Evolutionary conservation across 2,329 filamentous ascomycete genomes (phyloP).

Genomic region (Ascochyta lentis): DNA sequence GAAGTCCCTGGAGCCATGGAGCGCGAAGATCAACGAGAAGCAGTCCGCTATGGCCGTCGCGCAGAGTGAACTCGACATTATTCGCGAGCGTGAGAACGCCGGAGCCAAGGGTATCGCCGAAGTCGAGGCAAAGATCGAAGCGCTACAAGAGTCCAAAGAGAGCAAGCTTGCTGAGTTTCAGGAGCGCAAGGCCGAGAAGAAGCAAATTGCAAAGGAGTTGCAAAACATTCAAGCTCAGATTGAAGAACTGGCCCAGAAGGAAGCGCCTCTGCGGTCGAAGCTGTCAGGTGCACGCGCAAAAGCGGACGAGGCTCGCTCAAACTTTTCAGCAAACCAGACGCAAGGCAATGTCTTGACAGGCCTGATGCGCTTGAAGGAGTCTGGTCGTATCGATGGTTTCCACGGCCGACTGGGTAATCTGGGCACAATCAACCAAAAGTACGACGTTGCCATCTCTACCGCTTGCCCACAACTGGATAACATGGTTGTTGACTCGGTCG

Average conservation of each 20-base stretch:
- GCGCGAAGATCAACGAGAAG: slow-evolving; percentile 95
- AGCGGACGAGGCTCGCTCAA: slow-evolving; percentile 93
- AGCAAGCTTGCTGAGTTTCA: slow-evolving; percentile 78
- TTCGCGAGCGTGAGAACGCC: slow-evolving; percentile 87
- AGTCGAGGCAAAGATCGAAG: slow-evolving; percentile 76
- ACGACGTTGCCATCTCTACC: slow-evolving; percentile 97
- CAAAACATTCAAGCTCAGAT: slow-evolving; percentile 75
- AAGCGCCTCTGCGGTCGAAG: slow-evolving; percentile 81
- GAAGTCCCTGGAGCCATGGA: slow-evolving; percentile 94
- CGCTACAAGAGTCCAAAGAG: slow-evolving; percentile 73
- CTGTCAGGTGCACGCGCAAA: slow-evolving; percentile 91
- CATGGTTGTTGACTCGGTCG: slow-evolving; percentile 95
- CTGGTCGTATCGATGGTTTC: slow-evolving; percentile 95
- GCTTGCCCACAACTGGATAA: slow-evolving; percentile 92
- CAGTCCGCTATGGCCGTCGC: slow-evolving; percentile 93
- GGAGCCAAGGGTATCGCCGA: slow-evolving; percentile 85
- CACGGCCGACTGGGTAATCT: slow-evolving; percentile 94
- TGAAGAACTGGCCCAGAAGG: slow-evolving; percentile 73
- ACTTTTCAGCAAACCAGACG: slow-evolving; percentile 86
- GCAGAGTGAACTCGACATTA: slow-evolving; percentile 90
- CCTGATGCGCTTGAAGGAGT: slow-evolving; percentile 93
- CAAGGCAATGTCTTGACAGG: slow-evolving; percentile 91
- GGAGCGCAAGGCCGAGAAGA: slow-evolving; percentile 75
- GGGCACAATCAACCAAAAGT: slow-evolving; percentile 90
- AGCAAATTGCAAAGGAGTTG: slow-evolving; percentile 75